Conservation (phyloP, 768 basidiomycete species). For the Ramaria rubella region DNA sequence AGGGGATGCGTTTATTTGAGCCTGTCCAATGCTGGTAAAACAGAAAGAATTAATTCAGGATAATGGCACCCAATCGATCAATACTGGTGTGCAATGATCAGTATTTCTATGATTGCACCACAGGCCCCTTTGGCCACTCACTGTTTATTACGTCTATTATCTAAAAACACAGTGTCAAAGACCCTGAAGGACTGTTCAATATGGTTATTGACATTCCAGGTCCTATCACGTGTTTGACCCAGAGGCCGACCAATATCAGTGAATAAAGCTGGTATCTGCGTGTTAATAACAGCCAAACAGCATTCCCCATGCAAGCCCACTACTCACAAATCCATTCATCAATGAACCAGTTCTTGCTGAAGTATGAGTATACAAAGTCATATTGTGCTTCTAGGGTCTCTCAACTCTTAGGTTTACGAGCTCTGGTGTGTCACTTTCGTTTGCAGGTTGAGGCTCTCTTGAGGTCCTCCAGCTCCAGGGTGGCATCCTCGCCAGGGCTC, state of each 20-base stretch:
- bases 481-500: background rate
- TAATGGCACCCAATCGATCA: too few species aligned
- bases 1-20: too few species aligned
- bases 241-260: slow-evolving; percentile 14
- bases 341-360: slow-evolving; percentile 13
- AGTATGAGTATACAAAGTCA: slow-evolving; percentile 10
- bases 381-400: background rate
- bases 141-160: slow-evolving; percentile 14
- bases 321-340: slow-evolving; percentile 11
- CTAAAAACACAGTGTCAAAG: slow-evolving; percentile 15
- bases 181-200: slow-evolving; percentile 14
- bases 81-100: too few species aligned
- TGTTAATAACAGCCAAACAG: too few species aligned
- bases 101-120: background rate
- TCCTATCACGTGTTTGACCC: slow-evolving; percentile 14
- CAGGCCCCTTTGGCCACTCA: background rate
- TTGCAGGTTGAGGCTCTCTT: background rate
- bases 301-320: too few species aligned
- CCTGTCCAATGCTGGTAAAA: too few species aligned
- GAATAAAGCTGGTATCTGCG: slow-evolving; percentile 5
- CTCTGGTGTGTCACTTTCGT: too few species aligned
- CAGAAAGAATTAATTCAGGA: too few species aligned
- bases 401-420: background rate
- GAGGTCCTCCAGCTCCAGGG: background rate
- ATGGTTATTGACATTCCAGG: slow-evolving; percentile 15